These are phyloP conservation scores for Phaeosphaeriaceae sp. DNA, from an alignment of 2,329 filamentous ascomycete species.

Conservation along the genomic window DNA sequence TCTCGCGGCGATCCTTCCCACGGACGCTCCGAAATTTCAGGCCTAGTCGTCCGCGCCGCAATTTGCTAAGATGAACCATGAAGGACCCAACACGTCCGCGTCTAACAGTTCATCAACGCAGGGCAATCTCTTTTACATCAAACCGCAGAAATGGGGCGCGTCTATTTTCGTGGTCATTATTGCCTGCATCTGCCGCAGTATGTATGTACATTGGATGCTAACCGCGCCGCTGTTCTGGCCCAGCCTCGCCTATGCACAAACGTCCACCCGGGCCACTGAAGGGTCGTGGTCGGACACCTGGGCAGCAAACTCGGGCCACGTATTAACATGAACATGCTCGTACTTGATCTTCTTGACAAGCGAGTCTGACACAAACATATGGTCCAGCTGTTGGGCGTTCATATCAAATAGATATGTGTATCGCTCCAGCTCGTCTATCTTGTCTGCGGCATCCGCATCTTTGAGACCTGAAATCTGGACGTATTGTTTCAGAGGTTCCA, in stretches of 20 bases:
- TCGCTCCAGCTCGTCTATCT: constrained; percentile 63
- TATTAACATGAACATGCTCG: constrained; percentile 76
- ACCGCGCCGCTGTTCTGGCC: constrained; percentile 1
- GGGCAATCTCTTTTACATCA: constrained; percentile 1
- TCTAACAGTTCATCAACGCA: constrained; percentile 1
- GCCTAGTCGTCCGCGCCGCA: constrained; percentile 16
- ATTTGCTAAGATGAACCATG: constrained; percentile 15
- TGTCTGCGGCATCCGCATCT: constrained; percentile 69
- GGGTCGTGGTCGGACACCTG: constrained; percentile 75
- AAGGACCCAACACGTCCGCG: constrained; percentile 11
- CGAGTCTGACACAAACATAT: constrained; percentile 70
- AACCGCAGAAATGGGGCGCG: background rate
- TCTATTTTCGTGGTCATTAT: background rate
- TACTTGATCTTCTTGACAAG: constrained; percentile 58
- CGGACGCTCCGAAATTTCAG: constrained; percentile 5
- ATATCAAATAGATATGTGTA: constrained; percentile 76
- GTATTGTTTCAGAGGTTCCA: constrained; percentile 66
- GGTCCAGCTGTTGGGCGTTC: constrained; percentile 75
- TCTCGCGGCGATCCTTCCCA: background rate
- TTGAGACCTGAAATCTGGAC: constrained; percentile 61
- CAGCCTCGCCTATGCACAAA: constrained; percentile 56
- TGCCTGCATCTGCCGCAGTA: background rate
- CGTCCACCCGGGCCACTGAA: constrained; percentile 68
- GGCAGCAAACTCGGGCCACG: constrained; percentile 67
- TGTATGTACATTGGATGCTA: background rate